Conservation (phyloP, 2,329 filamentous ascomycete genomes). For the Sporothrix dimorphospora region DNA sequence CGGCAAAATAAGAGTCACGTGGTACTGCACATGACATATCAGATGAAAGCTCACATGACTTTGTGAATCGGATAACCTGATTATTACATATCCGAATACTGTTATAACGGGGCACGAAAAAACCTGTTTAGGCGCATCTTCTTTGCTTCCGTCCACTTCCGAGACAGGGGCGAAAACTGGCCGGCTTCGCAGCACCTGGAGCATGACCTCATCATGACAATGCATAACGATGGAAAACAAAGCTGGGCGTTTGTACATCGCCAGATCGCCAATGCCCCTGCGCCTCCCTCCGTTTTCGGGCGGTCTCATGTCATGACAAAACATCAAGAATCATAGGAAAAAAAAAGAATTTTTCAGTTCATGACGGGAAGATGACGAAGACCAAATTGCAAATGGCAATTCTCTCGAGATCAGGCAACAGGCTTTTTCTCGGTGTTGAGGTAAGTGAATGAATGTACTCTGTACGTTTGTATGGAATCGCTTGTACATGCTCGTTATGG, state of each 20-base stretch:
- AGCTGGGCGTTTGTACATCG: background rate
- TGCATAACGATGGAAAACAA: background rate
- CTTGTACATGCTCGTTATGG: background rate
- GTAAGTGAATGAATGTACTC: background rate
- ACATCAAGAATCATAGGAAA: background rate
- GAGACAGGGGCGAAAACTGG: constrained; percentile 19
- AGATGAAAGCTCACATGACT: background rate
- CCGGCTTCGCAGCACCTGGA: background rate
- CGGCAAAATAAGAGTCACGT: constrained; percentile 11
- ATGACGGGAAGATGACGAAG: background rate
- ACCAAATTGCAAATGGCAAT: background rate
- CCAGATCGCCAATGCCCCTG: background rate
- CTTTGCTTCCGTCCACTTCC: constrained; percentile 4
- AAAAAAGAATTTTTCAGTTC: background rate
- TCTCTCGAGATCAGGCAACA: background rate
- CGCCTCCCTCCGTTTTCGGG: constrained; percentile 19
- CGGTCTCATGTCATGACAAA: background rate
- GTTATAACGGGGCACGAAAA: background rate
- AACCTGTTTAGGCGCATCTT: background rate
- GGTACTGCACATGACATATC: background rate
- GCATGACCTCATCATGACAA: constrained; percentile 25
- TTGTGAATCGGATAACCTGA: background rate
- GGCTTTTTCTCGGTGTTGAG: background rate
- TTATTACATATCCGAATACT: background rate
- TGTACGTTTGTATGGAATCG: background rate